phyloP scores from a whole-genome alignment of 257 asterid genomes.

The Ophiorrhiza pumila region DNA sequence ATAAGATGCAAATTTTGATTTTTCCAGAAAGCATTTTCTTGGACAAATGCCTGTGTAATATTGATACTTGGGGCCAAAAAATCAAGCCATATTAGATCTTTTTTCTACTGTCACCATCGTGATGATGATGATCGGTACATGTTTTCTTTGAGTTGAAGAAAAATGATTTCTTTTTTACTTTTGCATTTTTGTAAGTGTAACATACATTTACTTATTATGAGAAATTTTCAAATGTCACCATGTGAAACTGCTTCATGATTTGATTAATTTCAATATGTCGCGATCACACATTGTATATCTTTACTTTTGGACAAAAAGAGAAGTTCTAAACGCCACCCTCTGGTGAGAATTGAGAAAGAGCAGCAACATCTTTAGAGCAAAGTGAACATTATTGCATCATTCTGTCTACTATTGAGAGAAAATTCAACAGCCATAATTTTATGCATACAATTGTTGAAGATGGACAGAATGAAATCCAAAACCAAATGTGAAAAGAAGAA shows the following conservation, averaged over 20 bases:
- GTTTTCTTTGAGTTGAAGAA: constrained; percentile 55
- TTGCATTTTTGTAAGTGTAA: constrained; percentile 27
- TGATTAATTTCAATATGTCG: constrained; percentile 27
- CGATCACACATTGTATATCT: constrained; percentile 20
- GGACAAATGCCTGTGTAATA: background rate
- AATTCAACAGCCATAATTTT: constrained; percentile 8
- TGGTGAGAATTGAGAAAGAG: constrained; percentile 25
- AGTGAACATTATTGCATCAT: constrained; percentile 43
- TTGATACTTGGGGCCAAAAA: background rate
- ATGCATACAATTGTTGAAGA: background rate
- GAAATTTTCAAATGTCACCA: constrained; percentile 29
- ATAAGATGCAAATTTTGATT: background rate
- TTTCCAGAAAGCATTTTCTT: background rate
- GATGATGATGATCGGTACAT: constrained; percentile 34
- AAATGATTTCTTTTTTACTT: constrained; percentile 44
- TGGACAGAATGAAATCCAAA: background rate
- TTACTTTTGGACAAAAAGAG: constrained; percentile 35
- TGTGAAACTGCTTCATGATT: constrained; percentile 28
- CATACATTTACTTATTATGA: constrained; percentile 18
- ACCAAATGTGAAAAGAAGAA: background rate
- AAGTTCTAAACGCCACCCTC: constrained; percentile 34
- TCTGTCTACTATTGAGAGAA: constrained; percentile 35
- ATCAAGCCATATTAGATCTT: constrained; percentile 7
- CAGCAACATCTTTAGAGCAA: constrained; percentile 42
- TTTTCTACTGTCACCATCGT: constrained; percentile 27